Evolutionary conservation across 768 basidiomycete species (phyloP).

Genomic region (Kwoniella pini): DNA sequence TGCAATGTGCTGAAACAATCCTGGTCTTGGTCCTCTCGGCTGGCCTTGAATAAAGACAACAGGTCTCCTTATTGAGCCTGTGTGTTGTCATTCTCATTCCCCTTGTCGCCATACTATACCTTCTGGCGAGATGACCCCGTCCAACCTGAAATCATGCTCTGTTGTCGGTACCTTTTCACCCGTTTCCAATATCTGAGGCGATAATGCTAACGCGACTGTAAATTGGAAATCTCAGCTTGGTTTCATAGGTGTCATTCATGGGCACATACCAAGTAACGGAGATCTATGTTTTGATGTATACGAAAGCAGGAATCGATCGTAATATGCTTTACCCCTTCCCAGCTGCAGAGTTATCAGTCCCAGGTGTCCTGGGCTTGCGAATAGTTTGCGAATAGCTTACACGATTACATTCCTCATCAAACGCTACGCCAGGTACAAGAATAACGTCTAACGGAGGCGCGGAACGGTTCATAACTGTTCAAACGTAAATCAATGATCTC

Average conservation of each 20-base stretch:
- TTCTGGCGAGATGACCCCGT: slow-evolving; percentile 39
- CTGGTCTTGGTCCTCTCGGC: no score
- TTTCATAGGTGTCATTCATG: background rate
- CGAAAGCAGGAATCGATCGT: slow-evolving; percentile 37
- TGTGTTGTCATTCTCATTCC: background rate
- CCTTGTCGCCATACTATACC: slow-evolving; percentile 30
- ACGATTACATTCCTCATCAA: slow-evolving; percentile 43
- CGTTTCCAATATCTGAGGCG: slow-evolving; percentile 32
- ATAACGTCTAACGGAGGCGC: slow-evolving; percentile 37
- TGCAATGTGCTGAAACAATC: no score
- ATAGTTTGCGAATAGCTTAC: slow-evolving; percentile 24
- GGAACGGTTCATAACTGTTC: slow-evolving; percentile 12
- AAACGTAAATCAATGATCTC: background rate
- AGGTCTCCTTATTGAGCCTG: no score
- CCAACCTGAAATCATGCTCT: slow-evolving; percentile 36
- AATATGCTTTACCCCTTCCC: slow-evolving; percentile 47
- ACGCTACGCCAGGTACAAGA: slow-evolving; percentile 48
- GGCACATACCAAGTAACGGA: slow-evolving; percentile 35
- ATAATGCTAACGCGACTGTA: slow-evolving; percentile 41
- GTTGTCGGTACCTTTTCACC: slow-evolving; percentile 37
- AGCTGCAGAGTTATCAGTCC: slow-evolving; percentile 31
- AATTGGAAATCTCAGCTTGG: background rate
- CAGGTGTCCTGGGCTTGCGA: background rate
- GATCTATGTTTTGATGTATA: slow-evolving; percentile 23
- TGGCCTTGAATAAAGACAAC: no score